Conservation (phyloP, 2,329 filamentous ascomycete genomes). For the Biscogniauxia mediterranea region DNA sequence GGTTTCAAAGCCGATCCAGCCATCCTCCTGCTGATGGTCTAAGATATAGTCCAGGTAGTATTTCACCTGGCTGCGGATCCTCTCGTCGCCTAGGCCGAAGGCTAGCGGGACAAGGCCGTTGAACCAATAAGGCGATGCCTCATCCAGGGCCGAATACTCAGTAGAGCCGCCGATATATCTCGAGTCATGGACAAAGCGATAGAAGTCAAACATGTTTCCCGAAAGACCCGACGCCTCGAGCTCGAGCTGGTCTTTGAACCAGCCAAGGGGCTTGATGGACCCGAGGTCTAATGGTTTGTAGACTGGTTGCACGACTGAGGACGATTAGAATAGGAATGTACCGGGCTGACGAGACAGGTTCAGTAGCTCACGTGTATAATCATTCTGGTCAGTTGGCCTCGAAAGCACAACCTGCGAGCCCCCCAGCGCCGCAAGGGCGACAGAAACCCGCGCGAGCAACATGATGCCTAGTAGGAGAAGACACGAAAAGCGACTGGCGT, state of each 20-base stretch:
- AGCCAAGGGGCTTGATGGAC: conserved; percentile 22
- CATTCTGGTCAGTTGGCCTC: conserved; percentile 7
- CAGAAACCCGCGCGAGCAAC: conserved; percentile 1
- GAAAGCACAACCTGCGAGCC: conserved; percentile 2
- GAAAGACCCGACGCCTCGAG: conserved; percentile 21
- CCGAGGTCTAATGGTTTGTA: conserved; percentile 19
- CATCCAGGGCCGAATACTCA: conserved; percentile 52
- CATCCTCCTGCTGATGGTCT: conserved; percentile 46
- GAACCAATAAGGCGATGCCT: conserved; percentile 56
- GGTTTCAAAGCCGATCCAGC: conserved; percentile 54
- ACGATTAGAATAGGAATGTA: background rate
- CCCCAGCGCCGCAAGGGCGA: conserved; percentile 7
- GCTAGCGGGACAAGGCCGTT: conserved; percentile 56
- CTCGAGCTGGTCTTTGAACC: conserved; percentile 25
- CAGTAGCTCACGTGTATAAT: conserved; percentile 5
- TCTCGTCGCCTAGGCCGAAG: conserved; percentile 44
- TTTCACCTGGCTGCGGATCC: conserved; percentile 46
- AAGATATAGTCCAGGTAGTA: conserved; percentile 44
- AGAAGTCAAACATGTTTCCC: conserved; percentile 47
- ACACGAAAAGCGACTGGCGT: background rate
- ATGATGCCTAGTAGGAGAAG: conserved; percentile 1
- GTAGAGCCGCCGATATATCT: conserved; percentile 47
- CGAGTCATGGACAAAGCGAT: conserved; percentile 47
- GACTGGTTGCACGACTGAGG: conserved; percentile 22
- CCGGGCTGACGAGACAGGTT: no score